These are phyloP conservation scores for Yamadazyma paraphyllophila DNA, from an alignment of 805 yeast species.

Conservation along the genomic window DNA sequence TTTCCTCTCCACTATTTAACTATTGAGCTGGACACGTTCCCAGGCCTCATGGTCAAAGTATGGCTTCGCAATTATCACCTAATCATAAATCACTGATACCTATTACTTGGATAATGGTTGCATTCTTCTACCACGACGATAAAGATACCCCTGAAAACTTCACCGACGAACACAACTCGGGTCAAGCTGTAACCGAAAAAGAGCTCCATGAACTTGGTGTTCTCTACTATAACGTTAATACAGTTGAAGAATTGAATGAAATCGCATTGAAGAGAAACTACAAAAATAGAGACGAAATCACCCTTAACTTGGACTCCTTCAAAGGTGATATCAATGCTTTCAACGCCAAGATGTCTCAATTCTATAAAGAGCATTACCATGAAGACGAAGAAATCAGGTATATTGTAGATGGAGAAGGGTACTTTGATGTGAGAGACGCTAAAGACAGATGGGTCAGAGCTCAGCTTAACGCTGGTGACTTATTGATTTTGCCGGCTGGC, in stretches of 20 bases:
- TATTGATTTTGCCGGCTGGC: slow-evolving; percentile 82
- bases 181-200: slow-evolving; percentile 49
- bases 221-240: slow-evolving; percentile 51
- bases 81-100: neutral
- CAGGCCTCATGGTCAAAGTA: neutral
- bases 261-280: slow-evolving; percentile 72
- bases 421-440: slow-evolving; percentile 77
- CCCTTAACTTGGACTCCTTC: slow-evolving; percentile 57
- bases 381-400: slow-evolving; percentile 97
- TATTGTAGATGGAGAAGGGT: slow-evolving; percentile 86
- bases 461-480: slow-evolving; percentile 60
- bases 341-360: slow-evolving; percentile 61
- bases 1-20: neutral
- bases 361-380: slow-evolving; percentile 85
- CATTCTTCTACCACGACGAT: slow-evolving; percentile 62
- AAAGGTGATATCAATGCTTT: slow-evolving; percentile 56
- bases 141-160: slow-evolving; percentile 51
- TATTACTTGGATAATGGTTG: slow-evolving; percentile 10
- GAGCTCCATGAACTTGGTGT: slow-evolving; percentile 65
- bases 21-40: too few species aligned
- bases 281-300: slow-evolving; percentile 74
- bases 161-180: slow-evolving; percentile 72
- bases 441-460: slow-evolving; percentile 74
- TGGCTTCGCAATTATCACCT: slow-evolving; percentile 5
- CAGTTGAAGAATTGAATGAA: slow-evolving; percentile 54